These are phyloP conservation scores for Plasmodium gaboni DNA, from an alignment of 169 alveolate genomes.

Conservation along the genomic window DNA sequence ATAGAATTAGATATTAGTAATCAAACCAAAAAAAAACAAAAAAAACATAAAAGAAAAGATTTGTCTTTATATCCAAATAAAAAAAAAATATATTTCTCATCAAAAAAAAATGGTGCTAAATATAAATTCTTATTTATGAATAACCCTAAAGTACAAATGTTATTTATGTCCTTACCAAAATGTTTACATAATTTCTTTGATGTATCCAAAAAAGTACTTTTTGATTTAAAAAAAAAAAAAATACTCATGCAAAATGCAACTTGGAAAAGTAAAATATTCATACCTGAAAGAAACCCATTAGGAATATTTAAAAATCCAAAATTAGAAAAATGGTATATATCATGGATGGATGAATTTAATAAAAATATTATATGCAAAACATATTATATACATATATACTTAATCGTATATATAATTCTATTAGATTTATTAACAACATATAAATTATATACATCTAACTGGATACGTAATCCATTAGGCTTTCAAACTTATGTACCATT, in stretches of 20 bases:
- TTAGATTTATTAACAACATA: constrained; percentile 60
- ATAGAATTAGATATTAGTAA: constrained; percentile 54
- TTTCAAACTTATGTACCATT: constrained; percentile 17
- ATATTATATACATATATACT: constrained; percentile 29
- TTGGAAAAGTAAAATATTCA: constrained; percentile 76
- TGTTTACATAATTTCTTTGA: constrained; percentile 21
- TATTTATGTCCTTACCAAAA: constrained; percentile 43
- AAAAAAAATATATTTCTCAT: constrained; percentile 19
- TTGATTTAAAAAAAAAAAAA: constrained; percentile 75
- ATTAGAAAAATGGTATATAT: constrained; percentile 80
- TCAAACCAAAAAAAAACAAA: constrained; percentile 28
- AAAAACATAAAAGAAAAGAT: constrained; percentile 28
- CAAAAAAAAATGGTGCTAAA: constrained; percentile 21
- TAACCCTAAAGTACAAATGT: constrained; percentile 28
- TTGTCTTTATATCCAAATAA: constrained; percentile 1
- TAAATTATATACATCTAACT: constrained; percentile 31
- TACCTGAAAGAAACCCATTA: constrained; percentile 78
- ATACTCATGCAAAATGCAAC: constrained; percentile 80
- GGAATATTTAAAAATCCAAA: constrained; percentile 78
- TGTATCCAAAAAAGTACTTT: constrained; percentile 51
- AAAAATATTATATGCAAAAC: constrained; percentile 56
- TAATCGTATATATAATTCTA: constrained; percentile 35
- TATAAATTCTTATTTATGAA: constrained; percentile 27
- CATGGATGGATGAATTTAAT: constrained; percentile 82
- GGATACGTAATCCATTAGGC: constrained; percentile 5